A percentile compares a stretch with the other conserved stretches of the same genome.
These are phyloP conservation scores for Telfairia occidentalis DNA, from an alignment of 331 rosid genomes.

Conservation along the genomic window DNA sequence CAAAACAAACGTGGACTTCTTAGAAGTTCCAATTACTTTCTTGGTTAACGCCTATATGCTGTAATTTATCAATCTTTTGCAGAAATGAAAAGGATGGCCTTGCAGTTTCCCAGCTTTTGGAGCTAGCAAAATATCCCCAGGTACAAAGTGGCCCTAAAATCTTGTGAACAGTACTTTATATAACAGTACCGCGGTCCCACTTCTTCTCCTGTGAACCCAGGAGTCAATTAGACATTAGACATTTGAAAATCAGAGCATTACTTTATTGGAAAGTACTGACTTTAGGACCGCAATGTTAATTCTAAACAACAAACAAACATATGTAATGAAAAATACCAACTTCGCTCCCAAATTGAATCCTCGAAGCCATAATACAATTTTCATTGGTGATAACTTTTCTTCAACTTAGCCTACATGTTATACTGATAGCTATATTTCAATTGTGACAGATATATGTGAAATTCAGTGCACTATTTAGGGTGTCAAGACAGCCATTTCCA, in stretches of 20 bases:
- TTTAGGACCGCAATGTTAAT: not conserved
- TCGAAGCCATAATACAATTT: not conserved
- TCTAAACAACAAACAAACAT: not conserved
- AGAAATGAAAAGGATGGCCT: constrained; percentile 60
- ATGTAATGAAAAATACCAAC: not conserved
- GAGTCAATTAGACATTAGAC: not conserved
- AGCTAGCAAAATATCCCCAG: constrained; percentile 75
- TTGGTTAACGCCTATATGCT: not conserved
- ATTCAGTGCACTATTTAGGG: constrained; percentile 78
- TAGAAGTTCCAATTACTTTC: not conserved
- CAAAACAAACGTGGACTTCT: not conserved
- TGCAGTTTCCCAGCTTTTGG: constrained; percentile 50
- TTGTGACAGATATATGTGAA: constrained; percentile 58
- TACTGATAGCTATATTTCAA: not conserved
- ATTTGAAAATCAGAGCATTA: not conserved
- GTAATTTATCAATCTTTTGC: not conserved
- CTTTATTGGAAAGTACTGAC: not conserved
- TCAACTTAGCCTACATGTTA: not conserved
- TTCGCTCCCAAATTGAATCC: not conserved
- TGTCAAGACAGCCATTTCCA: constrained; percentile 63
- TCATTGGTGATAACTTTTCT: not conserved
- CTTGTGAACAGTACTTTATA: not conserved
- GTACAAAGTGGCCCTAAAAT: constrained; percentile 23
- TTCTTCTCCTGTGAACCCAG: not conserved
- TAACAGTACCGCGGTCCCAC: no score